Conservation (phyloP, 345 rosid genomes). For the Eucalyptus pauciflora region DNA sequence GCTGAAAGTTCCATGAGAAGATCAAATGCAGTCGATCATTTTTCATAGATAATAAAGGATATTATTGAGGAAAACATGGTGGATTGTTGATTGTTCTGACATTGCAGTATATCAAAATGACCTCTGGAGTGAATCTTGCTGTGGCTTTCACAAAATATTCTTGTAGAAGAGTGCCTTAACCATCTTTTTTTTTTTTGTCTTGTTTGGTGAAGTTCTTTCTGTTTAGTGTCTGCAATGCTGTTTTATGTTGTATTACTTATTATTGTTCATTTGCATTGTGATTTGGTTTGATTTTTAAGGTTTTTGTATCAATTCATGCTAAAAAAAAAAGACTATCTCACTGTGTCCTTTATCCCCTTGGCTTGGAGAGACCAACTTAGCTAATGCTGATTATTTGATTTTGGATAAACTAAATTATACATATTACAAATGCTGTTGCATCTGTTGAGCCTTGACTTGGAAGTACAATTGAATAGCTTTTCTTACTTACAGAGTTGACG, state of each 20-base stretch:
- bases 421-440: neutral
- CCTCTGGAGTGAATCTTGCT: neutral
- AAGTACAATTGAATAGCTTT: neutral
- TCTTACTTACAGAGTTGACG: neutral
- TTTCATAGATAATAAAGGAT: neutral
- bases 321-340: neutral
- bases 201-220: neutral
- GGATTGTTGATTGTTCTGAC: neutral
- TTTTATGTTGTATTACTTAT: neutral
- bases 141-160: neutral
- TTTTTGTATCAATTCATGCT: neutral
- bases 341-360: neutral
- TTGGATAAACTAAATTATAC: neutral
- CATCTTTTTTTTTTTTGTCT: neutral
- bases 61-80: neutral
- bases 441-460: neutral
- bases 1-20: neutral
- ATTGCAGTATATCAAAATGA: neutral
- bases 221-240: neutral
- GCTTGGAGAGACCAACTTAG: neutral
- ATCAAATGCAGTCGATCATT: neutral
- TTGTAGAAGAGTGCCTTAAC: neutral
- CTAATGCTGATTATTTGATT: neutral
- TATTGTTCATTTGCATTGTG: neutral
- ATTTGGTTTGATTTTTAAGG: neutral